Conservation (phyloP, 805 yeast species). For the Maudiozyma bulderi region DNA sequence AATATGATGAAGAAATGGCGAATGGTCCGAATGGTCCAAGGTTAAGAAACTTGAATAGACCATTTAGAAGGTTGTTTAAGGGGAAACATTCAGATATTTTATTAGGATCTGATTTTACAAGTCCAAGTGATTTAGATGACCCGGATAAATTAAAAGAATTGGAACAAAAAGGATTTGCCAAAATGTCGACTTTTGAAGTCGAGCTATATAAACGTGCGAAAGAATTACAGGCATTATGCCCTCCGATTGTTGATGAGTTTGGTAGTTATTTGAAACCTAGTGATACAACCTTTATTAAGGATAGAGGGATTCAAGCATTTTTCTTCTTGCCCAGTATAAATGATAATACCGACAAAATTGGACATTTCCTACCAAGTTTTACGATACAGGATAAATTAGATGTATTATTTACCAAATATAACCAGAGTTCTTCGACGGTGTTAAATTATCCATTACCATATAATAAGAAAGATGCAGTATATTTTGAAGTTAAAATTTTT, state of each 20-base stretch:
- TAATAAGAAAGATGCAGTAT: constrained; percentile 53
- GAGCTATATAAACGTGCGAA: constrained; percentile 25
- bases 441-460: constrained; percentile 31
- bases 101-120: constrained; percentile 23
- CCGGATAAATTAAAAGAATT: constrained; percentile 12
- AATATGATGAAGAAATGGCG: constrained; percentile 25
- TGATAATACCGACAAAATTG: constrained; percentile 25
- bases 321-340: constrained; percentile 28
- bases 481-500: constrained; percentile 53
- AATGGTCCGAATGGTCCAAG: constrained; percentile 3
- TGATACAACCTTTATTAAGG: constrained; percentile 24
- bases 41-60: constrained; percentile 5
- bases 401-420: constrained; percentile 23
- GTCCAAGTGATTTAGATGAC: constrained; percentile 26
- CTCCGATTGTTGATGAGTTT: constrained; percentile 25
- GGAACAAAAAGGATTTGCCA: constrained; percentile 20
- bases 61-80: constrained; percentile 17
- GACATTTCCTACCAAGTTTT: constrained; percentile 29
- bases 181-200: constrained; percentile 26
- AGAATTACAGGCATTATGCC: constrained; percentile 23
- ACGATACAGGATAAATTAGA: constrained; percentile 29
- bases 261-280: constrained; percentile 22
- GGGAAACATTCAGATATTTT: constrained; percentile 21
- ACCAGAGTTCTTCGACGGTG: constrained; percentile 26
- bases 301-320: constrained; percentile 30